phyloP scores from a whole-genome alignment of 2,329 filamentous ascomycete genomes.

The Malbranchea zuffiana region DNA sequence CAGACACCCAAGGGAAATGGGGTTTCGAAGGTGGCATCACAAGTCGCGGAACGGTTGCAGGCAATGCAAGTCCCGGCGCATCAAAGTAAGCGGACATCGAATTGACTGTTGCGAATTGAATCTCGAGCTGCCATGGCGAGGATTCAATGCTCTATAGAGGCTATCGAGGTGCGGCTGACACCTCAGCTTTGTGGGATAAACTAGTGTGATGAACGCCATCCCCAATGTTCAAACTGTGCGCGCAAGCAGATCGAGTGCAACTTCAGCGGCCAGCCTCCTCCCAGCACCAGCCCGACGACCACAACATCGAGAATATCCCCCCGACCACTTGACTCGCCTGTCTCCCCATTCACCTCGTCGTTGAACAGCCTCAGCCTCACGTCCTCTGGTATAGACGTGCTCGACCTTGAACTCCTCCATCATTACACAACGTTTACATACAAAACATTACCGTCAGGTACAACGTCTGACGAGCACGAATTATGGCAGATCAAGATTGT shows the following conservation, averaged over 20 bases:
- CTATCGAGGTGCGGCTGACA: no score
- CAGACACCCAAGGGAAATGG: no score
- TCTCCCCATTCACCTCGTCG: conserved; percentile 1
- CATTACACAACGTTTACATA: conserved; percentile 22
- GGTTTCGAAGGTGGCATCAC: conserved; percentile 50
- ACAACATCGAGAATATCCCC: conserved; percentile 7
- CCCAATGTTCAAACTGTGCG: conserved; percentile 21
- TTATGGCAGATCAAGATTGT: conserved; percentile 23
- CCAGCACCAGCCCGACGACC: conserved; percentile 8
- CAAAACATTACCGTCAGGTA: conserved; percentile 16
- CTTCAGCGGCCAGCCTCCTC: conserved; percentile 12
- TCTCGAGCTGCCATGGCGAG: no score
- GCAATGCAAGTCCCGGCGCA: conserved; percentile 93
- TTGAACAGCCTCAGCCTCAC: conserved; percentile 10
- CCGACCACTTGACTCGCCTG: conserved; percentile 7
- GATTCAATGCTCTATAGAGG: no score
- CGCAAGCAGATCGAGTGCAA: conserved; percentile 21
- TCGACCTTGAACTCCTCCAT: conserved; percentile 23
- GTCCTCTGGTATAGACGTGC: conserved; percentile 21
- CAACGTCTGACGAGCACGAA: conserved; percentile 18
- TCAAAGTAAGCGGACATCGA: conserved; percentile 46
- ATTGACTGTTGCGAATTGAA: no score
- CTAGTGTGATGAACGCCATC: conserved; percentile 22
- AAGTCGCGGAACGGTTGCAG: conserved; percentile 98
- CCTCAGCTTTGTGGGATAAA: neutral